Percentiles rank a stretch among this genome's conserved stretches.
Conservation (phyloP, 2,329 filamentous ascomycete species). For the Verticillium isaacii region DNA sequence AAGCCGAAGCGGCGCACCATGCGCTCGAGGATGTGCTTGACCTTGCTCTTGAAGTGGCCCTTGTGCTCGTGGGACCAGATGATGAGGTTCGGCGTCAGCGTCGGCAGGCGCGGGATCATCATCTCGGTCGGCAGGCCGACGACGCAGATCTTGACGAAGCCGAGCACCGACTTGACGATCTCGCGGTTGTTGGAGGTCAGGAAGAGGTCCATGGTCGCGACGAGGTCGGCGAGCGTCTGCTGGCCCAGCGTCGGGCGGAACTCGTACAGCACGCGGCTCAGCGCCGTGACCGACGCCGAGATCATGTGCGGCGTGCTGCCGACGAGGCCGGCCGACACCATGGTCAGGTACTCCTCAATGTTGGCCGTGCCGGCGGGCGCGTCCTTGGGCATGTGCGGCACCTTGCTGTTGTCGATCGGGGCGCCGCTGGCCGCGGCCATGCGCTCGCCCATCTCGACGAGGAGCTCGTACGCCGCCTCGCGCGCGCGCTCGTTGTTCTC, state of each 20-base stretch:
- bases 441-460: constrained; percentile 82
- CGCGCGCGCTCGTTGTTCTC: constrained; percentile 95
- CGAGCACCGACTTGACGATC: constrained; percentile 89
- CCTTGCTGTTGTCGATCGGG: constrained; percentile 77
- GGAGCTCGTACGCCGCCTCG: constrained; percentile 81
- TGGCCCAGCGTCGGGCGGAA: constrained; percentile 69
- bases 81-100: constrained; percentile 84
- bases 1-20: constrained; percentile 90
- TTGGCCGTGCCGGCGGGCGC: constrained; percentile 73
- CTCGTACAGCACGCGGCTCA: constrained; percentile 90
- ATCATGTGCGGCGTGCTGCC: constrained; percentile 96
- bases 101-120: constrained; percentile 70
- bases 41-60: constrained; percentile 91
- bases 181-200: constrained; percentile 94
- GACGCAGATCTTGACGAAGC: constrained; percentile 94
- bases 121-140: constrained; percentile 77
- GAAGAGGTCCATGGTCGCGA: constrained; percentile 94
- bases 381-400: constrained; percentile 80
- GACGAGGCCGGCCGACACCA: constrained; percentile 93
- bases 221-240: constrained; percentile 73
- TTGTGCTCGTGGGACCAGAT: constrained; percentile 98
- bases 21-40: constrained; percentile 95
- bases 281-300: constrained; percentile 89
- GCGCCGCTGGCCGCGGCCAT: constrained; percentile 64
- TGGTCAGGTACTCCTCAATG: constrained; percentile 94